Percentiles rank a stretch among this genome's conserved stretches.
These are phyloP conservation scores for Quercus wislizeni DNA, from an alignment of 306 rosid genomes.

Conservation along the genomic window DNA sequence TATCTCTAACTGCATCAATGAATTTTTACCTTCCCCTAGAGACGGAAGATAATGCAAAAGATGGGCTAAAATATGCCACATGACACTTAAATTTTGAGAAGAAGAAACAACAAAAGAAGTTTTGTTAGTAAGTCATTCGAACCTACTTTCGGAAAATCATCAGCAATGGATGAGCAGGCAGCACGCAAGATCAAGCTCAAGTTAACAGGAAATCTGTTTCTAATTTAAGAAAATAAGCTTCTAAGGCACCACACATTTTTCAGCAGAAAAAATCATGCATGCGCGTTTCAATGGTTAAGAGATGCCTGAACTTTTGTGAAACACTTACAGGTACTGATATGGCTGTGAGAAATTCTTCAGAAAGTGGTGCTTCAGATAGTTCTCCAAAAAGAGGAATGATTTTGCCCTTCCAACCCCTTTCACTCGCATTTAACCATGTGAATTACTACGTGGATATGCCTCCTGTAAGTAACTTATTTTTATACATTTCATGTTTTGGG, in stretches of 20 bases:
- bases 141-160: no score
- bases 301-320: background rate
- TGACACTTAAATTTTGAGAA: background rate
- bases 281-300: background rate
- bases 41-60: background rate
- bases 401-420: slow-evolving; percentile 69
- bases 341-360: slow-evolving; percentile 27
- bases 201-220: background rate
- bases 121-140: no score
- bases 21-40: background rate
- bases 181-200: no score
- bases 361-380: slow-evolving; percentile 20
- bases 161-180: no score
- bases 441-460: slow-evolving; percentile 81
- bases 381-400: slow-evolving; percentile 44
- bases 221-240: background rate
- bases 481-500: background rate
- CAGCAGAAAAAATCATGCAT: background rate
- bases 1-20: background rate
- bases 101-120: background rate
- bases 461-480: slow-evolving; percentile 37
- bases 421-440: slow-evolving; percentile 66
- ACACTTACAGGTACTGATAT: slow-evolving; percentile 19
- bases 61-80: background rate
- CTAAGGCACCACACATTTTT: background rate